Conservation (phyloP, 768 basidiomycete genomes). For the Serpula lacrymans region DNA sequence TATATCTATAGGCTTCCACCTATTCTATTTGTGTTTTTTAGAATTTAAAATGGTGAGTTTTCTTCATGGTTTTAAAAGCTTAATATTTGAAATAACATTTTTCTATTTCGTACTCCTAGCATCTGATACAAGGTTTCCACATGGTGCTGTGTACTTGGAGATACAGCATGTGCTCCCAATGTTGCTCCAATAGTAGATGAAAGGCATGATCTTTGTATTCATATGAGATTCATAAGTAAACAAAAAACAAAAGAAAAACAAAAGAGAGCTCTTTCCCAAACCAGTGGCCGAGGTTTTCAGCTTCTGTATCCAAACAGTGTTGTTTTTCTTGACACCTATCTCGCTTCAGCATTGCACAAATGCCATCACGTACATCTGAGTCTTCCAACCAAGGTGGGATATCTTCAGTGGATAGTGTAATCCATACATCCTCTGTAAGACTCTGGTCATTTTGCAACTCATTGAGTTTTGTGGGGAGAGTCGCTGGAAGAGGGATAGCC, state of each 20-base stretch:
- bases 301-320: conserved; percentile 20
- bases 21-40: no score
- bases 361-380: conserved; percentile 24
- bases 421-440: conserved; percentile 36
- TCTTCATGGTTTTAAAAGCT: no score
- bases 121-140: no score
- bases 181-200: conserved; percentile 1
- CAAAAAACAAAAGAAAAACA: background rate
- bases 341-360: conserved; percentile 20
- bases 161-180: conserved; percentile 7
- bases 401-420: conserved; percentile 9
- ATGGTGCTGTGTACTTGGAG: conserved; percentile 12
- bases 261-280: conserved; percentile 22
- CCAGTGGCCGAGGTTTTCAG: conserved; percentile 32
- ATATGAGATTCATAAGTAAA: background rate
- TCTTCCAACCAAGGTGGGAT: conserved; percentile 31
- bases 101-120: no score
- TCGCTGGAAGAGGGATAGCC: conserved; percentile 29
- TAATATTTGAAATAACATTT: no score
- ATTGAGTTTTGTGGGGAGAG: conserved; percentile 25
- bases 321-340: conserved; percentile 29
- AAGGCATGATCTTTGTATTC: conserved; percentile 5
- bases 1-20: no score
- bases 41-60: no score
- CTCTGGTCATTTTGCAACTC: no score